Conservation (phyloP, 345 rosid species). For the Balakata baccata region DNA sequence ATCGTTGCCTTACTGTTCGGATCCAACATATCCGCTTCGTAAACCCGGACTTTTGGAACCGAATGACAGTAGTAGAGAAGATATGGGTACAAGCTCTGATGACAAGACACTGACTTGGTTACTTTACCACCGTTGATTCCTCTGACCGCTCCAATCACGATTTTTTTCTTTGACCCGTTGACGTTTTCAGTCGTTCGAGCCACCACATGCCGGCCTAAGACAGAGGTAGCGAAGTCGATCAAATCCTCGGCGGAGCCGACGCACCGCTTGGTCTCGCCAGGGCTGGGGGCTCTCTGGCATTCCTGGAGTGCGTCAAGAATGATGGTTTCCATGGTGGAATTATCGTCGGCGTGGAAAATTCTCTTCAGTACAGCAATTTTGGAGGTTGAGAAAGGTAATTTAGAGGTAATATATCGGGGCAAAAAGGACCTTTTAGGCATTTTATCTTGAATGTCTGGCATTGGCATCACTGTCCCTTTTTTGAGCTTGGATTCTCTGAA, state of each 20-base stretch:
- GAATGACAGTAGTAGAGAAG: slow-evolving; percentile 82
- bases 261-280: slow-evolving; percentile 79
- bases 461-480: slow-evolving; percentile 59
- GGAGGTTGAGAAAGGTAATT: slow-evolving; percentile 58
- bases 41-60: slow-evolving; percentile 85
- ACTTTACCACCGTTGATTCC: slow-evolving; percentile 64
- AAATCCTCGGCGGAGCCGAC: slow-evolving; percentile 83
- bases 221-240: slow-evolving; percentile 76
- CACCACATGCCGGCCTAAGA: slow-evolving; percentile 54
- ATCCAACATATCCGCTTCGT: slow-evolving; percentile 66
- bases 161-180: slow-evolving; percentile 46
- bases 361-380: slow-evolving; percentile 27
- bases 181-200: slow-evolving; percentile 60
- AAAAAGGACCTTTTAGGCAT: slow-evolving; percentile 91
- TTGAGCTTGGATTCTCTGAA: slow-evolving; percentile 67
- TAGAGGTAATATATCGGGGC: slow-evolving; percentile 60
- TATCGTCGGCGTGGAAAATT: slow-evolving; percentile 54
- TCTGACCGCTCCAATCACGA: slow-evolving; percentile 54
- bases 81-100: slow-evolving; percentile 80
- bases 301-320: slow-evolving; percentile 50
- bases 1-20: slow-evolving; percentile 41
- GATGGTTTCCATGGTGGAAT: slow-evolving; percentile 56
- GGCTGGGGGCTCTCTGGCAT: slow-evolving; percentile 69
- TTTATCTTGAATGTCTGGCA: slow-evolving; percentile 86
- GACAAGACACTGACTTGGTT: slow-evolving; percentile 82